Percentiles rank a stretch among this genome's conserved stretches.
These are phyloP conservation scores for Colletotrichum filicis DNA, from an alignment of 2,329 filamentous ascomycete species.

Conservation along the genomic window DNA sequence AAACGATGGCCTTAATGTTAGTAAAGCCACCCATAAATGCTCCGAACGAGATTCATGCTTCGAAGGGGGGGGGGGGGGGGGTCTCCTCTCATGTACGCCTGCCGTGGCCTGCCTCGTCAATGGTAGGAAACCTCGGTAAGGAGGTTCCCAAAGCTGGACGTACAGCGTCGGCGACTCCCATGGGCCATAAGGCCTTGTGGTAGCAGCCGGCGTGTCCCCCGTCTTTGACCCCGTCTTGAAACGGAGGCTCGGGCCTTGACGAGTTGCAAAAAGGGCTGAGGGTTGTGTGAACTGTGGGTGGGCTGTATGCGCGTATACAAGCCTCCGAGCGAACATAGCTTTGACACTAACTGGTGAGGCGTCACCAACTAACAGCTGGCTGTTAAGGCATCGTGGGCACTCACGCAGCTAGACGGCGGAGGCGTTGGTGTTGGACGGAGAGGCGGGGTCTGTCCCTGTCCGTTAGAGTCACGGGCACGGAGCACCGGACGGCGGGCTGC, in stretches of 20 bases:
- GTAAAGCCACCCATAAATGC: neutral
- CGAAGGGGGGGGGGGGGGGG: too few relatives aligned
- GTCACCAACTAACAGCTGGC: neutral
- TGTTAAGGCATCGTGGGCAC: neutral
- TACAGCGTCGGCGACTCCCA: neutral
- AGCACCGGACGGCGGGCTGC: slow-evolving; percentile 19
- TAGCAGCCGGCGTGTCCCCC: neutral
- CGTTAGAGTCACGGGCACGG: slow-evolving; percentile 17
- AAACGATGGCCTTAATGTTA: neutral
- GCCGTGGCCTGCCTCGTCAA: neutral
- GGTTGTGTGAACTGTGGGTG: neutral
- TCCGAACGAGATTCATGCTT: neutral
- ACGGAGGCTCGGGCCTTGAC: slow-evolving; percentile 29
- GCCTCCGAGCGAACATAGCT: neutral
- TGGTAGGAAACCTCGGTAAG: neutral
- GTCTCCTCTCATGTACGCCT: neutral
- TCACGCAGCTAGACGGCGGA: neutral
- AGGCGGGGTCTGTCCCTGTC: slow-evolving; percentile 28
- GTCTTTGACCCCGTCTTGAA: slow-evolving; percentile 16
- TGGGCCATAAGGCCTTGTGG: neutral
- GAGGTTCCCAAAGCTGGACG: neutral
- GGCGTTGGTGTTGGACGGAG: neutral
- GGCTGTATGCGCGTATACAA: neutral
- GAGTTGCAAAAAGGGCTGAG: neutral
- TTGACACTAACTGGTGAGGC: neutral